Conservation (phyloP, 192 early-diverging fungal genomes). For the Cetraspora pellucida region DNA sequence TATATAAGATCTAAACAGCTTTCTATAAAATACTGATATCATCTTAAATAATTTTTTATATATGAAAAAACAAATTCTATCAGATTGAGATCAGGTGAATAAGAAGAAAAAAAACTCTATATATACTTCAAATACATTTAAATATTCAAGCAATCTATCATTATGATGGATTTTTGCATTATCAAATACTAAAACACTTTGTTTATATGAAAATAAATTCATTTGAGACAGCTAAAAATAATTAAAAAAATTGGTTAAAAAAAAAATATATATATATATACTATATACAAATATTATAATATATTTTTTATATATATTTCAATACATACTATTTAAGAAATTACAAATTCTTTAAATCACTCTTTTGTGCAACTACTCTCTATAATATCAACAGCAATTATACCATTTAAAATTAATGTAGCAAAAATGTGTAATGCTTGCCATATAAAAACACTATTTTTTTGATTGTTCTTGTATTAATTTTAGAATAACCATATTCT, state of each 20-base stretch:
- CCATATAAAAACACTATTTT: slow-evolving; percentile 4
- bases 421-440: slow-evolving; percentile 3
- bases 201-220: neutral
- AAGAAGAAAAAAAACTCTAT: slow-evolving; percentile 9
- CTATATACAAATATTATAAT: too few species aligned
- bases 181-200: slow-evolving; percentile 6
- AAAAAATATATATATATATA: neutral
- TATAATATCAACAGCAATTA: slow-evolving; percentile 22
- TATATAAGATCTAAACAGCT: neutral
- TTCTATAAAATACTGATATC: too few species aligned
- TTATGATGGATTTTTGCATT: slow-evolving; percentile 18
- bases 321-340: slow-evolving; percentile 11
- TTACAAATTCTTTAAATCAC: neutral
- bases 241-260: neutral
- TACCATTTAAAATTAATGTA: neutral
- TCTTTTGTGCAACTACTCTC: slow-evolving; percentile 5
- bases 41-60: slow-evolving; percentile 9
- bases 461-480: neutral
- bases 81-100: slow-evolving; percentile 15
- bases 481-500: neutral
- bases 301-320: too few species aligned
- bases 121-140: neutral
- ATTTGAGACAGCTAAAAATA: neutral
- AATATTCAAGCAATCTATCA: neutral
- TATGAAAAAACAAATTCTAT: slow-evolving; percentile 7